Percentiles rank a stretch among this genome's conserved stretches.
These are phyloP conservation scores for Marasmius fiardii DNA, from an alignment of 1,284 basidiomycete species.

Conservation along the genomic window DNA sequence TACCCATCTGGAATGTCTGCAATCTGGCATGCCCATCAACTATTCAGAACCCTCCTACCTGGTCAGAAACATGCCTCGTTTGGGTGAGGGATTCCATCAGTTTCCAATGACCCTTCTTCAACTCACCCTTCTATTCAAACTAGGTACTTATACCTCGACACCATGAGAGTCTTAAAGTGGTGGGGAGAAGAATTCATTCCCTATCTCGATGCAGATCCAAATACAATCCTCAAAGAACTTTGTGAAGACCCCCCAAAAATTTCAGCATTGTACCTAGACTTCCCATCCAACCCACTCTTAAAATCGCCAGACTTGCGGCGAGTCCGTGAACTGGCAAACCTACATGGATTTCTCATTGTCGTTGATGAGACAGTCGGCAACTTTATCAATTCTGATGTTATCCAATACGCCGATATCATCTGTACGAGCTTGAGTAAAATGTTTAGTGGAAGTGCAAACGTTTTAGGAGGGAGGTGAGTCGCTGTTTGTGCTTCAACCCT, in stretches of 20 bases:
- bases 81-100: constrained; percentile 55
- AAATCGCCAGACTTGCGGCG: constrained; percentile 78
- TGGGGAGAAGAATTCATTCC: constrained; percentile 86
- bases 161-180: constrained; percentile 92
- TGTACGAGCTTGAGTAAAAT: constrained; percentile 94
- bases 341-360: constrained; percentile 86
- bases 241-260: constrained; percentile 43
- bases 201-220: constrained; percentile 64
- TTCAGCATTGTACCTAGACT: constrained; percentile 77
- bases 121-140: constrained; percentile 3
- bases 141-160: constrained; percentile 97
- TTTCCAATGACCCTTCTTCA: constrained; percentile 21
- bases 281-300: constrained; percentile 93
- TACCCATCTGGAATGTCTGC: constrained; percentile 90
- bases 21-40: constrained; percentile 88
- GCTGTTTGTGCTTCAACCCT: constrained; percentile 4
- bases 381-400: constrained; percentile 92
- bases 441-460: constrained; percentile 93
- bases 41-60: constrained; percentile 51
- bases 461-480: constrained; percentile 91
- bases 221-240: constrained; percentile 38
- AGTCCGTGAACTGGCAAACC: constrained; percentile 81
- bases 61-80: constrained; percentile 85
- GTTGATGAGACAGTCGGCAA: constrained; percentile 97
- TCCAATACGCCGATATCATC: constrained; percentile 90